These are phyloP conservation scores for Arabidopsis hybrid DNA, from an alignment of 441 rosid species.

Conservation along the genomic window DNA sequence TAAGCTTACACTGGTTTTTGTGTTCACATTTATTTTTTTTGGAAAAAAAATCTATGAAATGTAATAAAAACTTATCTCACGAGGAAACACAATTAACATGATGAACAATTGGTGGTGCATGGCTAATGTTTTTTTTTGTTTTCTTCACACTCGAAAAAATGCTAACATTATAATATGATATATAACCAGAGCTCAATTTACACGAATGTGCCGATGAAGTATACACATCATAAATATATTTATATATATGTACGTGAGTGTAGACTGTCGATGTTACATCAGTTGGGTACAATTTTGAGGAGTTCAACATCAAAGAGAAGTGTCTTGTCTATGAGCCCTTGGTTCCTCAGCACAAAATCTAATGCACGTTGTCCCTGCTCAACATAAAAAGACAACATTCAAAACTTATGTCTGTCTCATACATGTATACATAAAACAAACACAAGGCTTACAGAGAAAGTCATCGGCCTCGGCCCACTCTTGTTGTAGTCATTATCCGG, in stretches of 20 bases:
- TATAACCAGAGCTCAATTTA: slow-evolving; percentile 25
- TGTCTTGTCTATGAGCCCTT: slow-evolving; percentile 94
- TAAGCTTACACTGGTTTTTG: slow-evolving; percentile 32
- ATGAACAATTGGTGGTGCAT: too few species aligned
- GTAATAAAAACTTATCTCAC: not conserved
- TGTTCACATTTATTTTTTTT: slow-evolving; percentile 22
- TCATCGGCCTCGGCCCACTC: slow-evolving; percentile 83
- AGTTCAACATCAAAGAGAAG: slow-evolving; percentile 93
- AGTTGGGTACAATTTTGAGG: slow-evolving; percentile 68
- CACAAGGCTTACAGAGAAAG: slow-evolving; percentile 72
- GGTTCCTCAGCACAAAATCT: slow-evolving; percentile 94
- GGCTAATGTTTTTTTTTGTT: too few species aligned
- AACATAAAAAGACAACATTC: not conserved
- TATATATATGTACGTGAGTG: not conserved
- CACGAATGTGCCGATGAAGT: slow-evolving; percentile 27
- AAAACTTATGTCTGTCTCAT: not conserved
- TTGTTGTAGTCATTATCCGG: slow-evolving; percentile 85
- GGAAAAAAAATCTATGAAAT: not conserved
- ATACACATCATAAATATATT: slow-evolving; percentile 23
- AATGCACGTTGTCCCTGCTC: slow-evolving; percentile 95
- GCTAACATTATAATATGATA: slow-evolving; percentile 8
- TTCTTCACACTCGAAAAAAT: too few species aligned
- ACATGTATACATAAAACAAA: not conserved
- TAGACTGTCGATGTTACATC: slow-evolving; percentile 6
- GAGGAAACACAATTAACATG: too few species aligned